Conservation (phyloP, 768 basidiomycete genomes). For the Lactarius pseudohatsudake region DNA sequence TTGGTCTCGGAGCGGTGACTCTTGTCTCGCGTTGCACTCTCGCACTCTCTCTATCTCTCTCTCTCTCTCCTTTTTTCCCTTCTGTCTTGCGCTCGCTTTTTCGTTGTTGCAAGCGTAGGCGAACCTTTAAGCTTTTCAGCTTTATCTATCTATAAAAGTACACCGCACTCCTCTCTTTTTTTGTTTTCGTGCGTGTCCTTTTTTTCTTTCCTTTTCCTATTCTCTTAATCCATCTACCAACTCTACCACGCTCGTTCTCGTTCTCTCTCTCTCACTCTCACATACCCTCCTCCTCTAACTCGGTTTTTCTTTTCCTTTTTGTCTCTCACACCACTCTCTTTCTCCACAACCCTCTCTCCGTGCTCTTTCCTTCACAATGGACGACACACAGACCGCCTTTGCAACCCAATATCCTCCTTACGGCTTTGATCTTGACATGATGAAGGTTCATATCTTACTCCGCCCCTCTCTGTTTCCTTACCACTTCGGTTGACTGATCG, state of each 20-base stretch:
- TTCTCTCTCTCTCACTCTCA: too few species aligned
- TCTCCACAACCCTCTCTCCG: slow-evolving; percentile 14
- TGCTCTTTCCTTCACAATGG: slow-evolving; percentile 46
- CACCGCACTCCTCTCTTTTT: too few species aligned
- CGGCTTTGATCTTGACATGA: slow-evolving; percentile 86
- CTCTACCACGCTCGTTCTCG: too few species aligned
- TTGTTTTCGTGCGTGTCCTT: too few species aligned
- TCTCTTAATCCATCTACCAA: too few species aligned
- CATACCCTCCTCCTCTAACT: too few species aligned
- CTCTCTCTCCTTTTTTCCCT: slow-evolving; percentile 3
- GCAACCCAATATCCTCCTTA: slow-evolving; percentile 68
- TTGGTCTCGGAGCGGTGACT: neutral
- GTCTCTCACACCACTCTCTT: slow-evolving; percentile 28
- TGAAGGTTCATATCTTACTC: slow-evolving; percentile 60
- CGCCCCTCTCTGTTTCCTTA: slow-evolving; percentile 14
- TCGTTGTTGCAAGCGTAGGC: slow-evolving; percentile 24
- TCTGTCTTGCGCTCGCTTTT: slow-evolving; percentile 21
- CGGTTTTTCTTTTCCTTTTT: too few species aligned
- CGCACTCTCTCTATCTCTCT: neutral
- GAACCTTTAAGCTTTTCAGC: slow-evolving; percentile 24
- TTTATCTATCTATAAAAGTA: too few species aligned
- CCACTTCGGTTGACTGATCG: neutral
- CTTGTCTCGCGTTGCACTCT: neutral
- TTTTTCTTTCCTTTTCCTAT: too few species aligned
- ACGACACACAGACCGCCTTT: slow-evolving; percentile 72